Evolutionary conservation across 352 stramenopile genomes (phyloP), one percentile per base, ranked within the genome.

Genomic region (Pythium scleroteichum): DNA sequence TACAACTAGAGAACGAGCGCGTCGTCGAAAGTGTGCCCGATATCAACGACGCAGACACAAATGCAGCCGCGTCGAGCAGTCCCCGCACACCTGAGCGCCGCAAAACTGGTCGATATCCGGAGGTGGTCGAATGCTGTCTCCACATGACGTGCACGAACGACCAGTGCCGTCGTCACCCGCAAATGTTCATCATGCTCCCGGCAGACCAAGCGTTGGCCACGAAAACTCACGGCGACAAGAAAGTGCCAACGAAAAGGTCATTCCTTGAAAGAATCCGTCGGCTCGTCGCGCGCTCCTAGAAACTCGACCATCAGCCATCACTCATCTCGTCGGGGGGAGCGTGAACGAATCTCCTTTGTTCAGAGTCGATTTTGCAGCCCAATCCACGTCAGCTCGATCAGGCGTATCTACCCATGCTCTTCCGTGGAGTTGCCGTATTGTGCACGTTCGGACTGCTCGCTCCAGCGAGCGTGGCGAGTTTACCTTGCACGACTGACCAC

Each of bases 61-160:
- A 5, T 35, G 10, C 29, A 35, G 10, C 5, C 10, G 29, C 5
- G 29, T 35, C 29, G 5, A 5, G 35, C 16, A 44, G 26, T 2
- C 22, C 40, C 39, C 29, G 46, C 26, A 29, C 39, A 17, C 27
- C 20, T 16, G 50, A 61, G 41, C 45, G 59, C 19, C 52, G 52
- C 10, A 63, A 46, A 27, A 75, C 56, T 42, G 67, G 52, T 0
- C 75, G 68, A 33, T 82, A 71, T 54, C 78, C 78, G 4, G 78
- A 90, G 50, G 78, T 88, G 8, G 73, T 90, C 27, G 76, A 90
- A 65, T 83, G 68, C 50, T 90, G 80, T 72, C 73, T 90, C 0
- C 80, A 90, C 67, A 76, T 87, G 42, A 87, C 81, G 1, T 88
- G 78, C 59, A 72, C 65, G 5, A 76, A 81, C 19, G 81, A 74